phyloP scores from a whole-genome alignment of 2,329 filamentous ascomycete species.

The Fusarium sp. region DNA sequence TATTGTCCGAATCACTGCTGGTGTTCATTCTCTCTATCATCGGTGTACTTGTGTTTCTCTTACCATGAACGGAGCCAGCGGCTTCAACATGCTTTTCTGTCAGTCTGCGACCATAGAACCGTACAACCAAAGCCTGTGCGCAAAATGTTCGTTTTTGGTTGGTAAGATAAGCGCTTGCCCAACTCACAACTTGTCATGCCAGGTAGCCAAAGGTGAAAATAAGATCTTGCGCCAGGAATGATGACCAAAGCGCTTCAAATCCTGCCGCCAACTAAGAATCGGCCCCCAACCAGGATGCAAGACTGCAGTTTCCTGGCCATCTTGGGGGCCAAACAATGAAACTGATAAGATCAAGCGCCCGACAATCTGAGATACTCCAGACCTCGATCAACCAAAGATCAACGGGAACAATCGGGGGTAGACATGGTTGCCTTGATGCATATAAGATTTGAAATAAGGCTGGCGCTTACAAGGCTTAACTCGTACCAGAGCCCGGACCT shows the following conservation, averaged over 20 bases:
- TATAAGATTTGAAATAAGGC: conserved; percentile 4
- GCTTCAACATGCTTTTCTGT: not conserved
- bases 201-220: no score
- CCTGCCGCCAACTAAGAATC: not conserved
- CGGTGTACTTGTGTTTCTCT: not conserved
- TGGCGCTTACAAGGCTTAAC: not conserved
- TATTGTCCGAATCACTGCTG: fast-evolving
- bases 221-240: no score
- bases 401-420: not conserved
- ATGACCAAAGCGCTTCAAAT: not conserved
- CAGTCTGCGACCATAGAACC: not conserved
- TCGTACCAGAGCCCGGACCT: not conserved
- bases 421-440: not conserved
- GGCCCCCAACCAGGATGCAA: not conserved
- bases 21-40: not conserved
- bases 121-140: not conserved
- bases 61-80: not conserved
- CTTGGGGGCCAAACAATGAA: not conserved
- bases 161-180: fast-evolving
- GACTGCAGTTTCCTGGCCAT: not conserved
- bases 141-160: not conserved
- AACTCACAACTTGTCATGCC: fast-evolving
- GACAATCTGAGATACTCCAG: not conserved
- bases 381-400: not conserved
- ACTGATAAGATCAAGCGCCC: not conserved